Evolutionary conservation across 495 filamentous ascomycete genomes (phyloP), one percentile per base, ranked within the genome.

Genomic region (Penicillium tannophilum): DNA sequence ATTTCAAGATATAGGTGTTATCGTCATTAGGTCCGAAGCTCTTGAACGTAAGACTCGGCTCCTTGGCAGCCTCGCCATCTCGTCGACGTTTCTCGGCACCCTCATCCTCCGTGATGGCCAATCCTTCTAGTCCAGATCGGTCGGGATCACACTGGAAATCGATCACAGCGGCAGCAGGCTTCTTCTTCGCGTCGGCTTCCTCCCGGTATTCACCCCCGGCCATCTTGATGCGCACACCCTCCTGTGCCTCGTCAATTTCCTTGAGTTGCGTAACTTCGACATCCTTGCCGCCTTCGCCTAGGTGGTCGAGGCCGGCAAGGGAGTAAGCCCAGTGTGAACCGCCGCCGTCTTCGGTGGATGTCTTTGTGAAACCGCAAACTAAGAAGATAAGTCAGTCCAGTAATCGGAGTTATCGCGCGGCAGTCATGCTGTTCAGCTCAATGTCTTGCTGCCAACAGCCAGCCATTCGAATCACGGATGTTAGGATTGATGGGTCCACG

Each of bases 101-200:
- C 5, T 75, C 71, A 5, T 78, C 70, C 0, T 69, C 71, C 5
- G 65, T 58, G 6, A 67, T 65, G n/a, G 61, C 54, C 47, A 90
- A 70, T 57, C 84, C 86, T 66, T 96, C 92, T 3, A 87, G 73
- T 1, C 92, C 92, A 8, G 84, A 84, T 41, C 82, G 72, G 5
- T 86, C 79, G 28, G 71, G 75, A 63, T 94, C 86, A 71, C 94
- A 98, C 35, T 90, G 55, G 59, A 98, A 93, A 61, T 97, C 91
- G 24, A 98, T 83, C 7, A 95, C 76, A 5, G 91, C 90, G 55
- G 78, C 78, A 59, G 92, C 87, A 51, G 80, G 64, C 51, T 82
- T 73, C 50, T 78, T 71, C 55, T 84, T 76, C 45, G 69, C 70
- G 24, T 73, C 68, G 3, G 74, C 72, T 14, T 75, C 67, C 43